phyloP scores from a whole-genome alignment of 2,329 filamentous ascomycete genomes.

The Colletotrichum horii region DNA sequence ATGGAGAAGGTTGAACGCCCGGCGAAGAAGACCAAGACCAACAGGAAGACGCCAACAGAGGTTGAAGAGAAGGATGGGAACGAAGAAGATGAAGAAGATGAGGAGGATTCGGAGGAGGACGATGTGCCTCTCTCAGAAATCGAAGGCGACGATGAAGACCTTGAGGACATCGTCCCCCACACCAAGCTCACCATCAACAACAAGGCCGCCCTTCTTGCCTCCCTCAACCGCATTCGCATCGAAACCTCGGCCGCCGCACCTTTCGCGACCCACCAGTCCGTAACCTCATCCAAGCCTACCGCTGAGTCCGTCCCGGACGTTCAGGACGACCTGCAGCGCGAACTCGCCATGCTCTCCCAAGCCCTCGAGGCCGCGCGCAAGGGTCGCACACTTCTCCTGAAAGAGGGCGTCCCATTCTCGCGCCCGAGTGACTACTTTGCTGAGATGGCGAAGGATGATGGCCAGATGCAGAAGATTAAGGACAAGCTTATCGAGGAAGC shows the following conservation, averaged over 20 bases:
- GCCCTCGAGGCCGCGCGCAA: conserved; percentile 78
- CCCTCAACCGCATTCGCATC: conserved; percentile 79
- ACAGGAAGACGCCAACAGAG: conserved; percentile 29
- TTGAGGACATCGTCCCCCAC: conserved; percentile 86
- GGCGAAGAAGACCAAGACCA: conserved; percentile 48
- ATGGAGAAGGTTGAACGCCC: conserved; percentile 72
- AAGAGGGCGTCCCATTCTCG: conserved; percentile 85
- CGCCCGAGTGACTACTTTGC: conserved; percentile 95
- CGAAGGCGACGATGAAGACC: conserved; percentile 78
- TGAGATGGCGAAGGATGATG: conserved; percentile 98
- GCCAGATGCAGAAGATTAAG: conserved; percentile 98
- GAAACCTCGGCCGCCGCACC: conserved; percentile 70
- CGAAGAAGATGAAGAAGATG: conserved; percentile 48
- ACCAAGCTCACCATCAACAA: conserved; percentile 98
- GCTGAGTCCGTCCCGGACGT: conserved; percentile 75
- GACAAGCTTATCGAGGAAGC: conserved; percentile 92
- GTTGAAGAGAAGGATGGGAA: conserved; percentile 51
- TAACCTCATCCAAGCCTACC: conserved; percentile 72
- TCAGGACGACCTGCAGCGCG: conserved; percentile 89
- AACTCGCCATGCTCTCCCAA: conserved; percentile 93
- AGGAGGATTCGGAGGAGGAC: conserved; percentile 76
- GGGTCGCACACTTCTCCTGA: conserved; percentile 76
- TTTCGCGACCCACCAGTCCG: conserved; percentile 83
- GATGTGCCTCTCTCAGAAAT: conserved; percentile 91
- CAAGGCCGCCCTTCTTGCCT: conserved; percentile 80